Evolutionary conservation across 306 rosid species (phyloP), one percentile per base, ranked within the genome.

Genomic region (Casuarina equisetifolia): DNA sequence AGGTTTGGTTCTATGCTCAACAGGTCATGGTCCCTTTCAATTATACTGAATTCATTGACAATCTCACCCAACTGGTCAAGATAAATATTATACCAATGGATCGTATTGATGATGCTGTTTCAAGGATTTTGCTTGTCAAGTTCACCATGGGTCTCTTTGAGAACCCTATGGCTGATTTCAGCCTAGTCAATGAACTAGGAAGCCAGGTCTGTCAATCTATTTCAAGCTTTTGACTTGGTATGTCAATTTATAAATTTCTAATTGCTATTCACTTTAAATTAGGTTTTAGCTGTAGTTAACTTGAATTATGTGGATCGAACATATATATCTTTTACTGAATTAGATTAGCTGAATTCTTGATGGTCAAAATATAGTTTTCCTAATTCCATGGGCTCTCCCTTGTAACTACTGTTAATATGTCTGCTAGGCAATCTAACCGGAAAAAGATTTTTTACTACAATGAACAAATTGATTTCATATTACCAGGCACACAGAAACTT

Each of bases 81-180:
- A 88, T 16, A 83, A 89, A 86, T 4, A 16, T 87, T 61, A 88
- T 92, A 78, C 91, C 97, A 40, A 88, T 92, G 89, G 91, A 87
- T 36, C 97, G 98, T 38, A 92, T 95, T 74, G 84, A 95, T 78
- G 98, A 95, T 87, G 98, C 97, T 44, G 98, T 87, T 15, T 76
- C 66, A 66, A 90, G 99, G 89, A 92, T 95, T 84, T 86, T 95
- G 86, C 81, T 88, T 43, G 97, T 92, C 52, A 95, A 95, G 88
- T 92, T 92, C 88, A 91, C 83, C 74, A 89, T 92, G 94, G 97
- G 97, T 66, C 91, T 95, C 74, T 95, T 95, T 73, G 97, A 95
- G 84, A 91, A 81, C 81, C 99, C 97, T 43, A 70, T 95, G 71
- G 90, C 94, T 50, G 99, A 95, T 92, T 72, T 51, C 78, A 91